Evolutionary conservation across 768 basidiomycete genomes (phyloP).

Genomic region (Thelephora ganbajun): DNA sequence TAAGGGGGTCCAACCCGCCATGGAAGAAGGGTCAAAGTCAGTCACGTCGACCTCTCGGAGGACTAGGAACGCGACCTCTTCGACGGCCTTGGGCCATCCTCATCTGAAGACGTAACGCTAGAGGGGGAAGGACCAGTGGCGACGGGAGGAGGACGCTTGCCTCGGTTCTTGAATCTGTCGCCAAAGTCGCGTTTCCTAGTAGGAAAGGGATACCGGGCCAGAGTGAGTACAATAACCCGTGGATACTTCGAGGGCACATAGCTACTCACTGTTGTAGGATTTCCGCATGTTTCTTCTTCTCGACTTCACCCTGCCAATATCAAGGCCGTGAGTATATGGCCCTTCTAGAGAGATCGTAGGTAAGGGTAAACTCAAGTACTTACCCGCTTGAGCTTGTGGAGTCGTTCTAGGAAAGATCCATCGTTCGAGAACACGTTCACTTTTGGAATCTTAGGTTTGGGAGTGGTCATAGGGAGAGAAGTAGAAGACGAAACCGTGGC

Average conservation of each 20-base stretch:
- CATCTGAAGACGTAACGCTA: no score
- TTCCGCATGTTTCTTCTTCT: slow-evolving; percentile 41
- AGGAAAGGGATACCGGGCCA: slow-evolving; percentile 1
- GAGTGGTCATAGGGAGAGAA: slow-evolving; percentile 11
- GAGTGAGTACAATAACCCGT: not conserved
- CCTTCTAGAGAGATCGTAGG: not conserved
- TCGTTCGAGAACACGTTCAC: slow-evolving; percentile 54
- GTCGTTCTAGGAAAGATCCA: slow-evolving; percentile 52
- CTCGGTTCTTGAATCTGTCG: slow-evolving; percentile 45
- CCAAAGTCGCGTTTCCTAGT: slow-evolving; percentile 47
- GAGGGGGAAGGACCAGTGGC: no score
- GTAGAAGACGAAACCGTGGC: slow-evolving; percentile 13
- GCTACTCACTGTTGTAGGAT: slow-evolving; percentile 30
- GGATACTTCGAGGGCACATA: not conserved
- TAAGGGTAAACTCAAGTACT: slow-evolving; percentile 3
- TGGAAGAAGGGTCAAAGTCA: no score
- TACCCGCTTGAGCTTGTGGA: slow-evolving; percentile 46
- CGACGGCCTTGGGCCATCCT: no score
- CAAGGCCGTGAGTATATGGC: slow-evolving; percentile 1
- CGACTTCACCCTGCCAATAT: slow-evolving; percentile 36
- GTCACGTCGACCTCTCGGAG: no score
- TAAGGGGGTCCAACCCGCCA: no score
- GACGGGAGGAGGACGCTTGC: slow-evolving; percentile 37
- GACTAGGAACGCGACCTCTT: no score
- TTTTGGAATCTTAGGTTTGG: slow-evolving; percentile 26